Evolutionary conservation across 495 filamentous ascomycete genomes (phyloP).

Genomic region (Hyphodiscus hymeniophilus): DNA sequence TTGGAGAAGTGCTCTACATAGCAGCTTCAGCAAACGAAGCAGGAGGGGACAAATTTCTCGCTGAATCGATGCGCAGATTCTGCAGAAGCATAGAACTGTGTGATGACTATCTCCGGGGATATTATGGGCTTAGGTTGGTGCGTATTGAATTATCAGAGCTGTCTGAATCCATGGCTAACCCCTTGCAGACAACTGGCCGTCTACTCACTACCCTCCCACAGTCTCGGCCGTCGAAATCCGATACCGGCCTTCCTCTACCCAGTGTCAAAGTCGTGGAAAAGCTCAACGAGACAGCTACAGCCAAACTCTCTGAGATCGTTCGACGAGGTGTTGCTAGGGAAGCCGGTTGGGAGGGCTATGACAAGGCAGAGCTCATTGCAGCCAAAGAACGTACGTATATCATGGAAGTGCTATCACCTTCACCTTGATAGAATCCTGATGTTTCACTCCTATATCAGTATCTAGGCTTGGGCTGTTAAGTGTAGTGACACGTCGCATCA

Average conservation of each 20-base stretch:
- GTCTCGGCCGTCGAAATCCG: constrained; percentile 17
- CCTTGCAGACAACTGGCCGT: constrained; percentile 18
- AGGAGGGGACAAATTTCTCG: constrained; percentile 40
- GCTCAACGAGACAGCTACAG: constrained; percentile 64
- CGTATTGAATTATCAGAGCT: background rate
- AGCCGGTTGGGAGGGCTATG: constrained; percentile 63
- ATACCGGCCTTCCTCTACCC: constrained; percentile 35
- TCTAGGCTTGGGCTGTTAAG: no score
- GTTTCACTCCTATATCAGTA: no score
- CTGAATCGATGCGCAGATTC: constrained; percentile 72
- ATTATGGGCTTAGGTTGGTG: constrained; percentile 83
- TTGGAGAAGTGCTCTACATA: constrained; percentile 77
- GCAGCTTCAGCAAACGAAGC: constrained; percentile 41
- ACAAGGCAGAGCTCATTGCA: constrained; percentile 66
- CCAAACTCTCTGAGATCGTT: constrained; percentile 69
- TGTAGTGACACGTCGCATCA: no score
- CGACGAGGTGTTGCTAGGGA: constrained; percentile 49
- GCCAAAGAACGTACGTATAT: constrained; percentile 62
- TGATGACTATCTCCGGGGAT: constrained; percentile 83
- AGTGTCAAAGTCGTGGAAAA: constrained; percentile 48
- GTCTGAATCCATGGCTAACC: constrained; percentile 9
- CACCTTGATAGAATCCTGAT: no score
- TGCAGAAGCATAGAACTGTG: constrained; percentile 88
- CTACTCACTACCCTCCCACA: constrained; percentile 13
- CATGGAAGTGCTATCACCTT: no score